Evolutionary conservation across 2,329 filamentous ascomycete species (phyloP).

Genomic region (Mycocentrospora acerina): DNA sequence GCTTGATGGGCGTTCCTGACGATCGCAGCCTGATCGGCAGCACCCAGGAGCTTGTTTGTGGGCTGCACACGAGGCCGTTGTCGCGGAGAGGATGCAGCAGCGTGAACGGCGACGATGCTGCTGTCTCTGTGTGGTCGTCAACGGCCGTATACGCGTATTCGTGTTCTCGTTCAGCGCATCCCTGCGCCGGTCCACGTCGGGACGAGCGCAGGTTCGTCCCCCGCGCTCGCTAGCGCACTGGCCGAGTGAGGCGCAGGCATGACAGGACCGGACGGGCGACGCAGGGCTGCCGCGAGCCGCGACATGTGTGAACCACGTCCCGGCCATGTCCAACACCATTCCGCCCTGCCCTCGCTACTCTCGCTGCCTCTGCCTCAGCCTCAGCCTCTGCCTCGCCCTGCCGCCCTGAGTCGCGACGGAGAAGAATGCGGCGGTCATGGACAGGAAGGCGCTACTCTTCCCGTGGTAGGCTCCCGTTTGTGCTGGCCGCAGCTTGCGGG

Average conservation of each 20-base stretch:
- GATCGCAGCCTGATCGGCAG: conserved; percentile 4
- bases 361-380: conserved; percentile 19
- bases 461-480: conserved; percentile 27
- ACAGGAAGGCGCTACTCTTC: conserved; percentile 39
- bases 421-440: conserved; percentile 38
- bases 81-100: too few relatives aligned
- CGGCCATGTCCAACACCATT: conserved; percentile 18
- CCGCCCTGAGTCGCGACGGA: conserved; percentile 20
- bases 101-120: too few relatives aligned
- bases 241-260: conserved; percentile 13
- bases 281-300: conserved; percentile 9
- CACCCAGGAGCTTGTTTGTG: background rate
- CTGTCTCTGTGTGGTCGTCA: too few relatives aligned
- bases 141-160: too few relatives aligned
- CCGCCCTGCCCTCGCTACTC: background rate
- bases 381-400: conserved; percentile 24
- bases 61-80: too few relatives aligned
- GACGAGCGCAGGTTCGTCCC: too few relatives aligned
- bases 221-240: conserved; percentile 6
- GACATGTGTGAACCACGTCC: conserved; percentile 8
- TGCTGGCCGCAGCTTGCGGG: background rate
- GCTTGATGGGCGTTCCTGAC: conserved; percentile 8
- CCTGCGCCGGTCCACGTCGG: too few relatives aligned
- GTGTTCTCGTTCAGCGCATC: too few relatives aligned
- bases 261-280: background rate